Conservation (phyloP, 352 stramenopile species). For the Globisporangium parvum region DNA sequence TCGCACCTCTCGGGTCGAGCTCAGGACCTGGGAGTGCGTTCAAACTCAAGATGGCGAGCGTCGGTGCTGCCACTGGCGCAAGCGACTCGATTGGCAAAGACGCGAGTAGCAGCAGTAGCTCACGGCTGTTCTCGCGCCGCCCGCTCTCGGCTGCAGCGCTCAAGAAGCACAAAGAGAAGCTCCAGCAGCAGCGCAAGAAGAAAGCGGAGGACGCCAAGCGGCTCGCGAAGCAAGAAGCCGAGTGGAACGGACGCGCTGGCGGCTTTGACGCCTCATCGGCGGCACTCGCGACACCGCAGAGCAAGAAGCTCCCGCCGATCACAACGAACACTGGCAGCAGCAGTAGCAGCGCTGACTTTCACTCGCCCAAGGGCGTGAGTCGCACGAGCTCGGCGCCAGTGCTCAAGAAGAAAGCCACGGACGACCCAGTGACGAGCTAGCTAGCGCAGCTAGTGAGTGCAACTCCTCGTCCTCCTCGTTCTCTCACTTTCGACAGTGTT, state of each 20-base stretch:
- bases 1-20: constrained; percentile 9
- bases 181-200: constrained; percentile 49
- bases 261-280: constrained; percentile 50
- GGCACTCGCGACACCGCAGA: constrained; percentile 8
- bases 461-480: too few species aligned
- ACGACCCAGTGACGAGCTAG: constrained; percentile 12
- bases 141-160: constrained; percentile 55
- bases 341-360: constrained; percentile 8
- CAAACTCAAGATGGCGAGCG: constrained; percentile 52
- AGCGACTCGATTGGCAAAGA: constrained; percentile 37
- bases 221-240: constrained; percentile 58
- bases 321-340: constrained; percentile 9
- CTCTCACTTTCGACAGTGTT: too few species aligned
- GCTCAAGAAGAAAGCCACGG: constrained; percentile 43
- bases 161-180: constrained; percentile 73
- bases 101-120: constrained; percentile 25
- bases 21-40: constrained; percentile 35
- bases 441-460: background rate
- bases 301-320: constrained; percentile 71
- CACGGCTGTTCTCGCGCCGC: constrained; percentile 50
- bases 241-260: constrained; percentile 70
- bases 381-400: constrained; percentile 60
- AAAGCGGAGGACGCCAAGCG: constrained; percentile 53
- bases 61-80: constrained; percentile 12
- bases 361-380: constrained; percentile 24